Evolutionary conservation across 352 stramenopile species (phyloP), one percentile per base, ranked within the genome.

Genomic region (Phytophthora cryptogea): DNA sequence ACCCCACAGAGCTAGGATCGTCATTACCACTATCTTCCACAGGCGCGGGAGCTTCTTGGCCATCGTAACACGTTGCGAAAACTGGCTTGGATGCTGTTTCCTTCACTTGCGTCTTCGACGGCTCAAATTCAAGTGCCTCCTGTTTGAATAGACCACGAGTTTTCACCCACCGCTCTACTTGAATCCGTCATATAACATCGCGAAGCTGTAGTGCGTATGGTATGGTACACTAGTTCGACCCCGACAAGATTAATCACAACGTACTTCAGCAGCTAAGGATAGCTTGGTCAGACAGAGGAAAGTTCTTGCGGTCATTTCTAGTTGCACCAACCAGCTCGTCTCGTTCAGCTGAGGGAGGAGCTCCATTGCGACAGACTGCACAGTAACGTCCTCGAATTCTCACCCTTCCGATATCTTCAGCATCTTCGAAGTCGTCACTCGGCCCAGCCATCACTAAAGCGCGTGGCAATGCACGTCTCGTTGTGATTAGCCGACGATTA

Each of bases 1-100:
- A 2, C 59, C 36, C 51, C 44, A 62, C 5, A 67, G 16, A 4
- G 26, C 37, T 16, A 66, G 37, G 20, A 62, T 14, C 17, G 35
- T 8, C 20, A 61, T 35, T 28, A 37, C 30, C 4, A 51, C 1
- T 5, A 51, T 10, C 35, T 62, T 62, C 43, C 28, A 57, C 5
- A 62, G 42, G n/a, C 28, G 35, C 10, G 20, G 43, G 36, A 49
- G 13, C 10, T 40, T 61, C 28, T 50, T 51, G 43, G 20, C 30
- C 58, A 66, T 66, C 20, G 13, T 56, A 17, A n/a, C 27, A 0
- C 27, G 41, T 7, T 2, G 20, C 20, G 20, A 23, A 23, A 23
- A 23, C 17, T 45, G n/a, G 31, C 20, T 54, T 33, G 3, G 10
- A 4, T 45, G 6, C 23, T 7, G n/a, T 33, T 55, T 26, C 4